Conservation (phyloP, 345 rosid species). For the Eucalyptus curtisii region DNA sequence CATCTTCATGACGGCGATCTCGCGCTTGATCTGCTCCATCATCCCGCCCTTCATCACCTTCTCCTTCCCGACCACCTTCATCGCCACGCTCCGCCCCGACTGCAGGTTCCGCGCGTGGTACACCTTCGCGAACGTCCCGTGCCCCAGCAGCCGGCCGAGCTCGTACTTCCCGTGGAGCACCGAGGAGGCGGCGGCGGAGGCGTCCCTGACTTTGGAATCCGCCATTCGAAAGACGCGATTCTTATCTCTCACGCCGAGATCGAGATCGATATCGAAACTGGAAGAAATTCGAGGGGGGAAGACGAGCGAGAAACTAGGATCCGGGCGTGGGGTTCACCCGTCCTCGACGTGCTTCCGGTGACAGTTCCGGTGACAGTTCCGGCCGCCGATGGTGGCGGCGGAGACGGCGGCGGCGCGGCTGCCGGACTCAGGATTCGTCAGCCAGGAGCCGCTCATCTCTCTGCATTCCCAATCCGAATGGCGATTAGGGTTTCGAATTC, state of each 20-base stretch:
- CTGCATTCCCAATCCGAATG: conserved; percentile 24
- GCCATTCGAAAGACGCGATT: background rate
- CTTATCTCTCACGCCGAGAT: background rate
- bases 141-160: conserved; percentile 75
- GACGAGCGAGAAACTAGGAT: background rate
- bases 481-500: background rate
- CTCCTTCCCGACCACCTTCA: conserved; percentile 86
- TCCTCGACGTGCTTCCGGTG: conserved; percentile 96
- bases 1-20: conserved; percentile 94
- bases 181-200: background rate
- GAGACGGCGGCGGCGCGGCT: conserved; percentile 21
- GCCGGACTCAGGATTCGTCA: conserved; percentile 10
- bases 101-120: conserved; percentile 53
- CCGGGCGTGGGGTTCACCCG: conserved; percentile 53
- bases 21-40: conserved; percentile 86
- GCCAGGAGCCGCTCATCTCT: conserved; percentile 22
- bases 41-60: conserved; percentile 75
- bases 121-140: conserved; percentile 88
- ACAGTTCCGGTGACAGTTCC: conserved; percentile 82
- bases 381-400: conserved; percentile 54
- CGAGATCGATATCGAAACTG: background rate
- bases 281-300: background rate
- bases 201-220: conserved; percentile 3
- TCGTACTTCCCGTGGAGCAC: conserved; percentile 79
- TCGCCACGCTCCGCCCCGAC: conserved; percentile 60